A percentile compares a stretch with the other conserved stretches of the same genome.
These are phyloP conservation scores for Cladophialophora bantiana DNA, from an alignment of 2,329 filamentous ascomycete species.

Conservation along the genomic window DNA sequence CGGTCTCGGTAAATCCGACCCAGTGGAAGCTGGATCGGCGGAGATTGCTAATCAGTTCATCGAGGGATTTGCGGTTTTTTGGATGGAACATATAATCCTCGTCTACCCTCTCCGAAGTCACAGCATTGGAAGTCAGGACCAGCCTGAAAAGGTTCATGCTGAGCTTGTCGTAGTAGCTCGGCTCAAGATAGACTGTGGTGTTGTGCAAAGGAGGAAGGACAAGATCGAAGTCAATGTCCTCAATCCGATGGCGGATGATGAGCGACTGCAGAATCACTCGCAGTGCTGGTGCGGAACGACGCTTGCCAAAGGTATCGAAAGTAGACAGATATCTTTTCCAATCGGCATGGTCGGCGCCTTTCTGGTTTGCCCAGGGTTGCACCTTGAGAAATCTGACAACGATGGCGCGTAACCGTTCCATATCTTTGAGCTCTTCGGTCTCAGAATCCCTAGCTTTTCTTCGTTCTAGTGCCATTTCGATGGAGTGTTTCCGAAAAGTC, in stretches of 20 bases:
- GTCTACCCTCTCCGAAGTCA: conserved; percentile 84
- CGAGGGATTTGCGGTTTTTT: conserved; percentile 70
- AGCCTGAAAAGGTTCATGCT: conserved; percentile 85
- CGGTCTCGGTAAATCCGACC: conserved; percentile 69
- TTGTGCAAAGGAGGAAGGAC: conserved; percentile 75
- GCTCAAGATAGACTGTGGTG: conserved; percentile 74
- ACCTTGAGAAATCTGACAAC: conserved; percentile 75
- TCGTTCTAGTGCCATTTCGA: conserved; percentile 30
- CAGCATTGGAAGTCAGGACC: conserved; percentile 82
- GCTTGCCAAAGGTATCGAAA: conserved; percentile 64
- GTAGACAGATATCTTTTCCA: conserved; percentile 77
- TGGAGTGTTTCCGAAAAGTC: conserved; percentile 25
- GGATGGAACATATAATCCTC: conserved; percentile 89
- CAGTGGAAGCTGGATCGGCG: conserved; percentile 87
- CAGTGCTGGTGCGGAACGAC: conserved; percentile 58
- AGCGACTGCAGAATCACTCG: conserved; percentile 75
- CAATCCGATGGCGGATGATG: conserved; percentile 78
- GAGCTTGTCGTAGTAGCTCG: conserved; percentile 83
- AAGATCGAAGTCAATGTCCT: conserved; percentile 71
- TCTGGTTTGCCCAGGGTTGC: conserved; percentile 76
- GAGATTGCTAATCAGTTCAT: conserved; percentile 76
- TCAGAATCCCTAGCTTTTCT: conserved; percentile 48
- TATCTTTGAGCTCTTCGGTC: conserved; percentile 66
- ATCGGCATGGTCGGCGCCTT: conserved; percentile 65
- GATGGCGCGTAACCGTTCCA: conserved; percentile 71